phyloP scores from a whole-genome alignment of 352 stramenopile genomes.

The Pythium volutum region DNA sequence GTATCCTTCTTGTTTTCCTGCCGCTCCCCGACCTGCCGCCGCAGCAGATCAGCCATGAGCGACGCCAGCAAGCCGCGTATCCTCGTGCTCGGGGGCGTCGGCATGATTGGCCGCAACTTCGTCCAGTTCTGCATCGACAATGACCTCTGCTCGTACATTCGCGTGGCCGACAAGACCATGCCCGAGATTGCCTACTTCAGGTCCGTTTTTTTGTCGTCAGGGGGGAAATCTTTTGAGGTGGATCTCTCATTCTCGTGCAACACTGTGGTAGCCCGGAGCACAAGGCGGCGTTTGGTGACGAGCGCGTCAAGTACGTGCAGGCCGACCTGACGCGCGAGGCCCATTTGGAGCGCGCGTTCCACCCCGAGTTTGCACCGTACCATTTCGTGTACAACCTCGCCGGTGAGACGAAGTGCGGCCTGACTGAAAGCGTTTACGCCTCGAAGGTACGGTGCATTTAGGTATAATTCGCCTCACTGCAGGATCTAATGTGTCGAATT shows the following conservation, averaged over 20 bases:
- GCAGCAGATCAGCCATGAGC: constrained; percentile 16
- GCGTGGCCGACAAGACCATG: constrained; percentile 86
- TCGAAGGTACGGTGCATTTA: constrained; percentile 45
- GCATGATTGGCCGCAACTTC: constrained; percentile 88
- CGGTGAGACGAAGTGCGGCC: constrained; percentile 79
- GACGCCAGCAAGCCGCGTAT: constrained; percentile 61
- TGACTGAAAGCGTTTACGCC: constrained; percentile 70
- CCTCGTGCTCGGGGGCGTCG: constrained; percentile 78
- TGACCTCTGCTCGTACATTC: constrained; percentile 61
- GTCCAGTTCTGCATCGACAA: constrained; percentile 76
- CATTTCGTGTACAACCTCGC: constrained; percentile 86
- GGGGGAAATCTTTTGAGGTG: neutral
- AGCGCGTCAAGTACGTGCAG: constrained; percentile 76
- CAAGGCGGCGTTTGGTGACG: constrained; percentile 66
- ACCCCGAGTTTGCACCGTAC: constrained; percentile 66
- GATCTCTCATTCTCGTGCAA: neutral
- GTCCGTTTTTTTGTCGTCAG: constrained; percentile 13
- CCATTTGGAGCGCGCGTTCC: constrained; percentile 77
- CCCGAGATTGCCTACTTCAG: constrained; percentile 88
- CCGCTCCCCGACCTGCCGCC: neutral
- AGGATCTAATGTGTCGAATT: neutral
- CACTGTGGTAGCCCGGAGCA: constrained; percentile 26
- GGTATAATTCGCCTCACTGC: neutral
- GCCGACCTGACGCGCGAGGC: constrained; percentile 77
- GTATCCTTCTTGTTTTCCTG: neutral